Evolutionary conservation across 305 asterid species (phyloP).

Genomic region (Lippia alba): DNA sequence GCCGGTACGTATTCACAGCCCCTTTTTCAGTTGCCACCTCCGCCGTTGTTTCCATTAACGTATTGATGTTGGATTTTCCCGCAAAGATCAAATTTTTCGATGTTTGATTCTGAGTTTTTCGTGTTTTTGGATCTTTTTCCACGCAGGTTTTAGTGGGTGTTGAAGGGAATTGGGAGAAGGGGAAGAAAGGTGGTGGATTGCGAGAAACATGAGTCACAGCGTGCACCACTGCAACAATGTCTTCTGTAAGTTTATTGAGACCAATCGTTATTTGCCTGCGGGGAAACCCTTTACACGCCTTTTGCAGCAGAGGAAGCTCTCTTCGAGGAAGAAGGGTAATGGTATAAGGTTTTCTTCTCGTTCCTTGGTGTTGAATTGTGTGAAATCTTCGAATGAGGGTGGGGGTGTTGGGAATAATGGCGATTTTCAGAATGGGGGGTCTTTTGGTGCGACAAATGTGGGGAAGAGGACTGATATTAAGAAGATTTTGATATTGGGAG

Average conservation of each 20-base stretch:
- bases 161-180: background rate
- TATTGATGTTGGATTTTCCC: background rate
- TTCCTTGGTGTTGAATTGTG: conserved; percentile 44
- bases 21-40: conserved; percentile 3
- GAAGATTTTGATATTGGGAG: conserved; percentile 91
- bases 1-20: conserved; percentile 19
- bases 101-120: conserved; percentile 4
- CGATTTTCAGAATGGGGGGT: conserved; percentile 39
- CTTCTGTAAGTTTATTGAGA: conserved; percentile 43
- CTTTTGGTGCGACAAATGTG: conserved; percentile 32
- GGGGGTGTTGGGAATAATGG: conserved; percentile 31
- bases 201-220: conserved; percentile 46
- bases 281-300: conserved; percentile 43
- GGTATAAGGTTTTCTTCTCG: conserved; percentile 39
- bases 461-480: conserved; percentile 91
- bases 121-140: background rate
- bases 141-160: conserved; percentile 13
- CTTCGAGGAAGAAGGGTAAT: conserved; percentile 28
- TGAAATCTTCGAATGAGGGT: conserved; percentile 43
- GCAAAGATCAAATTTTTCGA: too few relatives aligned
- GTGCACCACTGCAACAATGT: conserved; percentile 49
- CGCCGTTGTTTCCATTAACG: background rate
- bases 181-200: conserved; percentile 6
- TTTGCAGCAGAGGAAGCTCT: conserved; percentile 35
- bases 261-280: conserved; percentile 44